Evolutionary conservation across 2,329 filamentous ascomycete genomes (phyloP), one percentile per base, ranked within the genome.

Genomic region (Tolypocladium ovalisporum): DNA sequence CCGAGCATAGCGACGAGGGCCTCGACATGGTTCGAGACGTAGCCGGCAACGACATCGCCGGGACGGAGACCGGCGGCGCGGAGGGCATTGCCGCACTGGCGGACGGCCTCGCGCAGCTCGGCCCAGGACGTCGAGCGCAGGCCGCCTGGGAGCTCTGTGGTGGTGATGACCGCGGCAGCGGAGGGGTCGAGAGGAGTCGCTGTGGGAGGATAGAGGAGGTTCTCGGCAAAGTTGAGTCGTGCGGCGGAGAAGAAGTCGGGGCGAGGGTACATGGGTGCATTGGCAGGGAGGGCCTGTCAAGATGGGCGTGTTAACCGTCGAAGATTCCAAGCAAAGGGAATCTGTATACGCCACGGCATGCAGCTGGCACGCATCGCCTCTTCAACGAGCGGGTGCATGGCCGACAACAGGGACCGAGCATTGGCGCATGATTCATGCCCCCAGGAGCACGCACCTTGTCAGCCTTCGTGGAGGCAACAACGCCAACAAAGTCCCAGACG

Each of bases 191-290:
- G 60, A 32, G 67, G 59, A 39, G 65, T 62, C 49, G 62, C 55
- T 3, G 67, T 66, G 54, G 77, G 78, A 4, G 93, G 93, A 70
- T 87, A 97, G 4, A 99, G 83, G 56, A 97, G 78, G 70, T 99
- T 99, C 75, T 97, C 90, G 32, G 93, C 92, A 69, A 97, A 97
- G 72, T 97, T 99, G 62, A 97, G 78, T 58, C 78, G 84, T 17
- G 89, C 82, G 12, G 86, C 87, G 57, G 84, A 71, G 70, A 97
- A 97, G 77, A 96, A 97, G 59, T 85, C 77, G 9, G 93, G 92
- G 29, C 90, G 85, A 29, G 93, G 93, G 66, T 91, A 97, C 80
- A 97, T 88, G 52, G 83, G 78, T 7, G 84, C 80, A 56, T 82
- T 72, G 44, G 80, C 69, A 29, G 88, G 82, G 22, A 96, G 76